Base-by-base conservation (phyloP, 371 early-diverging fungal genomes). In the Mucor piriformis region DNA sequence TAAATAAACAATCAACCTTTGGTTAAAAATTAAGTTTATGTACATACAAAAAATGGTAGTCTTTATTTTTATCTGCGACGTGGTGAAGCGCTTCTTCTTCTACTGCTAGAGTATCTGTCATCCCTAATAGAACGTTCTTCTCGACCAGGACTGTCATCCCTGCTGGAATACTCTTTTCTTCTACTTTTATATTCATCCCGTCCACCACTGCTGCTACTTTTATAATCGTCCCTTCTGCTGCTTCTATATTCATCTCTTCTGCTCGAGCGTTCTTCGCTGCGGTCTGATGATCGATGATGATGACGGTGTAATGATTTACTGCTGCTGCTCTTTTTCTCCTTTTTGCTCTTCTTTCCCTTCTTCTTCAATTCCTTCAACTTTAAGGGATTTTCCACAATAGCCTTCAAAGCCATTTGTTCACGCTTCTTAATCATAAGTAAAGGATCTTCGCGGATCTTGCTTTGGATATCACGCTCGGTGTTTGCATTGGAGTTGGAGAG, bases 371-470 rank as follows among this genome's bases (percentile, higher is more conserved):
- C 81, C 49, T 86, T 89, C 66, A 90, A 66, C 18, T 81, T 77
- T 27, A 89, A 57, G 3, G 94, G 94, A 58, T 93, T 93, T 51
- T 83, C 87, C 57, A 92, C 70, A 65, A 93, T 82, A 2, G 85
- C 80, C 49, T 94, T 85, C 58, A 95, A 64, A 8, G 90, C 85
- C 34, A 82, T 88, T 60, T 94, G 94, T 66, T 98, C 95, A 20
- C 89, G 82, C 49, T 85, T 79, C 66, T 92, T 92, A 60, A 98
- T 96, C 49, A 87, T 85, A 23, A 95, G 69, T 55, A 97, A 69
- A 8, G 98, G 97, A 71, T 98, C 98, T 64, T 96, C 96, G 47
- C 96, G 72, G 35, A 92, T 83, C 65, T 98, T 98, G 49, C 91
- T 74, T 58, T 87, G 86, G 12, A 88, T 82, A 69, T 98, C 97